Evolutionary conservation across 345 rosid genomes (phyloP).

Genomic region (Moringa oleifera): DNA sequence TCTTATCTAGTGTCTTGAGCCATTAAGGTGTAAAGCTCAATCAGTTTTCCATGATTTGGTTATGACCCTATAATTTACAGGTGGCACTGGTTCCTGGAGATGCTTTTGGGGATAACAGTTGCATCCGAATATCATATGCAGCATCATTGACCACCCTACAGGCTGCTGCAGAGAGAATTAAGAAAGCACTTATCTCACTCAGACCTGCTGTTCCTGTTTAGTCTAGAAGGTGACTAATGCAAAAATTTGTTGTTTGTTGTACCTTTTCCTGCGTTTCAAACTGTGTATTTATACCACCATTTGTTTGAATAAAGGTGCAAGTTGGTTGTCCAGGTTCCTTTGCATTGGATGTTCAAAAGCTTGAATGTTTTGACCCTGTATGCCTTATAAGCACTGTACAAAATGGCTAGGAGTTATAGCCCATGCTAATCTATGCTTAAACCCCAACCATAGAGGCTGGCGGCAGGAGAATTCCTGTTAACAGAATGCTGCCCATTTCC

Average conservation of each 20-base stretch:
- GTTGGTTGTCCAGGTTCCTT: neutral
- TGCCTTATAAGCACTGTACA: no score
- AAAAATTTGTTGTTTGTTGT: constrained; percentile 3
- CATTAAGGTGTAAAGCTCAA: neutral
- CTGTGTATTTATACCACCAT: neutral
- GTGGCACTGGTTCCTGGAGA: constrained; percentile 96
- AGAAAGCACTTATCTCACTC: constrained; percentile 56
- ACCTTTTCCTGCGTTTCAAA: neutral
- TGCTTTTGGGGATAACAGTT: constrained; percentile 91
- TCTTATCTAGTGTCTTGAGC: neutral
- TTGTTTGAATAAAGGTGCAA: constrained; percentile 2
- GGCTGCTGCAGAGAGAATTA: constrained; percentile 79
- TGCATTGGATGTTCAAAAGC: no score
- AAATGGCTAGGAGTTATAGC: neutral
- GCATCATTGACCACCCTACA: constrained; percentile 68
- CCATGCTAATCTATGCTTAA: neutral
- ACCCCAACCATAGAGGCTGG: no score
- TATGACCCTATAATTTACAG: constrained; percentile 26
- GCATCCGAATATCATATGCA: constrained; percentile 88
- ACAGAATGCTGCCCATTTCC: neutral
- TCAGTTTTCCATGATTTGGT: neutral
- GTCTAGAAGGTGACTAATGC: constrained; percentile 1
- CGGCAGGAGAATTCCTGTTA: no score
- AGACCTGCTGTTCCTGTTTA: constrained; percentile 49
- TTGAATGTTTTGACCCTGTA: no score